Evolutionary conservation across 2,329 filamentous ascomycete species (phyloP), one percentile per base, ranked within the genome.

Genomic region (Verticillium albo-atrum): DNA sequence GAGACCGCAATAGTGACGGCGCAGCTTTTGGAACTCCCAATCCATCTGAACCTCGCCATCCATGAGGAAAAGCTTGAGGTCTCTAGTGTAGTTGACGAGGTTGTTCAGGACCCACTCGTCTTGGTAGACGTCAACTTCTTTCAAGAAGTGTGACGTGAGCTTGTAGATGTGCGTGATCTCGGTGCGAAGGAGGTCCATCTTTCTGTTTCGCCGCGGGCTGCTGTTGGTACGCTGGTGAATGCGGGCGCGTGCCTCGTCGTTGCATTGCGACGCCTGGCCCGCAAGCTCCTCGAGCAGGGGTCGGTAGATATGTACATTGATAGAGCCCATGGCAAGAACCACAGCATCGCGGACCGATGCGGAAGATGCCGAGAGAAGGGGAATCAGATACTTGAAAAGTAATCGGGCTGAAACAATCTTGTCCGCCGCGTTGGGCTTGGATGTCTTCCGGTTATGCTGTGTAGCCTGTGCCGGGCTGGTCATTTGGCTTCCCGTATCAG

Each of bases 161-260:
- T 96, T 94, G 75, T 98, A 97, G 7, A 99, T 91, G 70, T 98
- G 91, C 0, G 96, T 97, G 56, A 98, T 92, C 71, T 98, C 95
- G 1, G 94, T 97, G 57, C 96, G 86, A 34, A 99, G 76, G 32
- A 92, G 80, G 70, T 98, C 95, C 64, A 92, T 95, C 69, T 89
- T 91, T 58, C 89, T 86, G 70, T 91, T 96, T 58, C 91, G 83
- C 53, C 89, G 87, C 2, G 92, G 89, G 65, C 87, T 92, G 74
- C 92, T 97, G 54, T 89, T 87, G 27, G 88, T 92, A 57, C 95
- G 86, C 69, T 94, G 90, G 71, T 98, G 95, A 60, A 97, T 87
- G 32, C 93, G 86, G 37, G 89, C 85, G 67, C 92, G 91, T 10
- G 93, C 92, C 70, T 97, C 92, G 65, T 96, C 90, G 63, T 92